Percentiles rank a stretch among this genome's conserved stretches.
Conservation (phyloP, 805 yeast genomes). For the Yarrowia keelungensis region DNA sequence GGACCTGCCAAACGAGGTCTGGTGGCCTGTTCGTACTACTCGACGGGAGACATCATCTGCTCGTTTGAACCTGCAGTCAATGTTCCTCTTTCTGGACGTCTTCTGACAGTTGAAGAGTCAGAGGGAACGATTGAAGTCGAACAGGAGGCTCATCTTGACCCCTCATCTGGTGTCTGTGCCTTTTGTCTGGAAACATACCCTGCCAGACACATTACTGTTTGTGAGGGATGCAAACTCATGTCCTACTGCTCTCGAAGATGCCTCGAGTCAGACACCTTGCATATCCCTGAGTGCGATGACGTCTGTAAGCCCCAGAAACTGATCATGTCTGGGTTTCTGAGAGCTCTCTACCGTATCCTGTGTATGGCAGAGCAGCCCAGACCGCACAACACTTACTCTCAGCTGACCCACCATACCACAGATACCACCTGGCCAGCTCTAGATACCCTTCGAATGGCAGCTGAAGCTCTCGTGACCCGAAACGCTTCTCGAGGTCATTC, state of each 20-base stretch:
- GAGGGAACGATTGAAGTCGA: slow-evolving; percentile 25
- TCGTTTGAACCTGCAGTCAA: slow-evolving; percentile 10
- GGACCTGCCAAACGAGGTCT: slow-evolving; percentile 32
- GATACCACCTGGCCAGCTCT: slow-evolving; percentile 10
- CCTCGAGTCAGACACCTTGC: not conserved
- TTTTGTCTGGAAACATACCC: slow-evolving; percentile 5
- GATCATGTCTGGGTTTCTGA: slow-evolving; percentile 20
- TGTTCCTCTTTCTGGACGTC: slow-evolving; percentile 17
- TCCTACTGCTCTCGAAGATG: slow-evolving; percentile 18
- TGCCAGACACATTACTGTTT: not conserved
- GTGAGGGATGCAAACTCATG: slow-evolving; percentile 14
- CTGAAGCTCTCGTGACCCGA: slow-evolving; percentile 2
- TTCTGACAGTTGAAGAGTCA: not conserved
- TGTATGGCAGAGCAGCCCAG: slow-evolving; percentile 4
- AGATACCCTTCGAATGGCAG: not conserved
- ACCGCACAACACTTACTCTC: not conserved
- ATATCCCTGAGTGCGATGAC: not conserved
- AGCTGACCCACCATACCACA: slow-evolving; percentile 22
- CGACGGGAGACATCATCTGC: slow-evolving; percentile 19
- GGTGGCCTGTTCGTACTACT: not conserved
- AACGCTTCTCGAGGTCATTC: not conserved
- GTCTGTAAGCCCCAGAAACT: slow-evolving; percentile 12
- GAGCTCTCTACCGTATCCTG: slow-evolving; percentile 5
- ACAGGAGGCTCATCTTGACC: slow-evolving; percentile 6
- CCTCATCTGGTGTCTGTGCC: slow-evolving; percentile 1